A percentile compares a stretch with the other conserved stretches of the same genome.
Evolutionary conservation across 2,329 filamentous ascomycete species (phyloP).

Genomic region (Tolypocladium ovalisporum): DNA sequence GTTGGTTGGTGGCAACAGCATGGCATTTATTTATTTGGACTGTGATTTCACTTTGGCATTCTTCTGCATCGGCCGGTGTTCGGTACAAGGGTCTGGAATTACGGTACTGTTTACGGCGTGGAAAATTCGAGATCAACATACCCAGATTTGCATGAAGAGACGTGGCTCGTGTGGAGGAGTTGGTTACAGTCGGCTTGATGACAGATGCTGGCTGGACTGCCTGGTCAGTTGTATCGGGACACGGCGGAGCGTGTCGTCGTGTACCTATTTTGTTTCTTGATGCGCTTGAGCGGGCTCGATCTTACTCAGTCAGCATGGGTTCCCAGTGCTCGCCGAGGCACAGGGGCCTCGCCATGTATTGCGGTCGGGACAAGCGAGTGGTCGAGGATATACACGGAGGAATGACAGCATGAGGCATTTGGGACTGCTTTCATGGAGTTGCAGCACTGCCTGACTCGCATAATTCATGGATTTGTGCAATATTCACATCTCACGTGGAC

Average conservation of each 20-base stretch:
- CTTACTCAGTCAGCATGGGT: neutral
- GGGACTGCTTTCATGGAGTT: neutral
- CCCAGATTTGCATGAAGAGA: slow-evolving; percentile 14
- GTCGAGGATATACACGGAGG: neutral
- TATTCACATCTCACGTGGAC: neutral
- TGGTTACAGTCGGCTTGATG: slow-evolving; percentile 6
- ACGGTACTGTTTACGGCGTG: slow-evolving; percentile 9
- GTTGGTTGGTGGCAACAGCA: slow-evolving; percentile 1
- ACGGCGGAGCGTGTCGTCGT: neutral
- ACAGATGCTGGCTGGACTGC: slow-evolving; percentile 1
- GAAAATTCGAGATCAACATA: slow-evolving; percentile 13
- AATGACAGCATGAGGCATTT: neutral
- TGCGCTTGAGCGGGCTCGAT: neutral
- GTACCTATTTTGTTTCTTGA: neutral
- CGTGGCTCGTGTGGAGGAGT: slow-evolving; percentile 7
- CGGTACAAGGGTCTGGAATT: slow-evolving; percentile 10
- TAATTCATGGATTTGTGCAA: neutral
- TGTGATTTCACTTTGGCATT: slow-evolving; percentile 10
- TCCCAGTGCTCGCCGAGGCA: neutral
- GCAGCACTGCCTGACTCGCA: neutral
- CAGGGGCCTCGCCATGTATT: neutral
- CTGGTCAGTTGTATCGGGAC: neutral
- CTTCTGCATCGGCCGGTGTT: slow-evolving; percentile 15
- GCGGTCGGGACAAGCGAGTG: neutral
- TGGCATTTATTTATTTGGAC: slow-evolving; percentile 1